Conservation (phyloP, 768 basidiomycete genomes). For the Chiua virens region DNA sequence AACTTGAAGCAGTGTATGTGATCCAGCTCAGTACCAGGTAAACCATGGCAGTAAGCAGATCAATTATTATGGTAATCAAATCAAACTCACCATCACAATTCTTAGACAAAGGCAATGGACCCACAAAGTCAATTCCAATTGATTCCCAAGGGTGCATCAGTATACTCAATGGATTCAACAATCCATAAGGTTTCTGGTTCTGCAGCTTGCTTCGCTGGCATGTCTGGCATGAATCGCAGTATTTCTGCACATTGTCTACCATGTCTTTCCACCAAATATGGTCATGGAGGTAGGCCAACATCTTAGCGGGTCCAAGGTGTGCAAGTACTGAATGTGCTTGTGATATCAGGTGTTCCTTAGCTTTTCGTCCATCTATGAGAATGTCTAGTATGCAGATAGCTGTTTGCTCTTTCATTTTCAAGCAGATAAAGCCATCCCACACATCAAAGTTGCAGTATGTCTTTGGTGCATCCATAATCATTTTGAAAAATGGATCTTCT, state of each 20-base stretch:
- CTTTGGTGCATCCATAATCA: too few relatives aligned
- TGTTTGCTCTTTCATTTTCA: background rate
- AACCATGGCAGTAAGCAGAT: slow-evolving; percentile 19
- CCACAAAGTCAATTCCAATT: slow-evolving; percentile 43
- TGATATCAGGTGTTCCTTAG: slow-evolving; percentile 32
- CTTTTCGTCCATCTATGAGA: slow-evolving; percentile 4
- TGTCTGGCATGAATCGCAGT: slow-evolving; percentile 24
- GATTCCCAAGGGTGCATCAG: too few relatives aligned
- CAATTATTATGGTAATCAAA: slow-evolving; percentile 26
- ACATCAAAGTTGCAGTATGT: slow-evolving; percentile 25
- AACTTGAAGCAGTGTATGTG: slow-evolving; percentile 31
- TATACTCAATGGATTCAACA: slow-evolving; percentile 26
- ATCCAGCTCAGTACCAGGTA: slow-evolving; percentile 17
- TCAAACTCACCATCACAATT: slow-evolving; percentile 16
- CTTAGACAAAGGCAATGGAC: slow-evolving; percentile 30
- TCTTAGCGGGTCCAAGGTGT: slow-evolving; percentile 37
- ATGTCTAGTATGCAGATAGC: slow-evolving; percentile 28
- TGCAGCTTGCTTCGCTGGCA: slow-evolving; percentile 20
- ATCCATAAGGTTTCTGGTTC: slow-evolving; percentile 27
- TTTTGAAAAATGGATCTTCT: too few relatives aligned
- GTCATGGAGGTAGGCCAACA: slow-evolving; percentile 32
- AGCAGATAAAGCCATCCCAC: slow-evolving; percentile 20
- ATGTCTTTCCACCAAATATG: slow-evolving; percentile 44
- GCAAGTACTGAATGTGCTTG: too few relatives aligned
- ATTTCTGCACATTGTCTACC: slow-evolving; percentile 23